Base-by-base conservation (phyloP, 2,329 filamentous ascomycete species). In the Fusarium tanahbumbuense region DNA sequence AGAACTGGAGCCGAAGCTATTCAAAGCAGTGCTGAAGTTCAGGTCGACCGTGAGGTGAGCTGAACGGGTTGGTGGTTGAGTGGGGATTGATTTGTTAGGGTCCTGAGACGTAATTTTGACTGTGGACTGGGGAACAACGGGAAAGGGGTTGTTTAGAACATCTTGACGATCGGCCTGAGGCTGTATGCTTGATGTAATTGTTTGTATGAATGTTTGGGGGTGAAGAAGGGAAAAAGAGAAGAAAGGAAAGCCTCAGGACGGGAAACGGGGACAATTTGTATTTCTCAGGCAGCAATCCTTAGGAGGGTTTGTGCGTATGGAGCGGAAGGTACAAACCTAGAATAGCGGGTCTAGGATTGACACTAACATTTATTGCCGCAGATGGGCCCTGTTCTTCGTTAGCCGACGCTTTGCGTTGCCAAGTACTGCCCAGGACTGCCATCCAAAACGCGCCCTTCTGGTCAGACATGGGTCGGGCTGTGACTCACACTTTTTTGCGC, bases 1-100 rank as follows among this genome's bases (percentile, higher is more conserved):
- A 83, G 83, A 87, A 88, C 86, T 87, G 74, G 81, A 83, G 87
- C 85, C 83, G 83, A 80, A 83, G 85, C 84, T 85, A 78, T 78
- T 77, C 79, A 83, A 81, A 86, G 88, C 87, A 82, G 83, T 82
- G 85, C 85, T 86, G 77, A 83, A 89, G 88, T 91, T 91, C 90
- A 92, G 88, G 78, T 88, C 87, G 82, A 87, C 88, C 87, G 81
- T 82, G 84, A 84, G 80, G 86, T 86, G 87, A 86, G 74, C 78
- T 82, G 78, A 79, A 77, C 70, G 47, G 12, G 34, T 73, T 81
- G 55, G 73, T 81, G 80, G 84, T 34, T 18, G 47, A 86, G 85
- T 83, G 82, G 86, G 76, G 83, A 81, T 74, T 73, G 74, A 71
- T 73, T 69, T 78, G 77, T 79, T 77, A 67, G 73, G 76, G 71